Percentiles rank a stretch among this genome's conserved stretches.
phyloP scores from a whole-genome alignment of 768 basidiomycete species.

The Dioszegia hungarica region DNA sequence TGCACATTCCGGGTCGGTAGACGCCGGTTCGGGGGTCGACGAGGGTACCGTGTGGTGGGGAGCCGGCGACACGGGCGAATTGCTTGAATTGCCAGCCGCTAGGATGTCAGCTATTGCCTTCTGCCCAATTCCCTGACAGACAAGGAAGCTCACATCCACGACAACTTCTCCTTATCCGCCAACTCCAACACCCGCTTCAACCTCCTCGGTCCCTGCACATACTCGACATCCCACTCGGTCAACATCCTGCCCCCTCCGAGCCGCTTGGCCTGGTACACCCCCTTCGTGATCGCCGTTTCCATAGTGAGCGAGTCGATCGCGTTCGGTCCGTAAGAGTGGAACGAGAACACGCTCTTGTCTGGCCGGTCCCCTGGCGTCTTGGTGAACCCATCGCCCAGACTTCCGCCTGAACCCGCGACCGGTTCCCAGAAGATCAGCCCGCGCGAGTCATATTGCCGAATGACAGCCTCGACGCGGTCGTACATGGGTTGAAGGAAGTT shows the following conservation, averaged over 20 bases:
- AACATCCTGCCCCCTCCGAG: slow-evolving; percentile 19
- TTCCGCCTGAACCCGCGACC: slow-evolving; percentile 17
- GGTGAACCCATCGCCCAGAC: slow-evolving; percentile 17
- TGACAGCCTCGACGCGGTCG: slow-evolving; percentile 15
- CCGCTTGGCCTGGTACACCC: slow-evolving; percentile 14
- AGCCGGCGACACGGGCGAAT: slow-evolving; percentile 16
- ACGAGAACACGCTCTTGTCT: slow-evolving; percentile 20
- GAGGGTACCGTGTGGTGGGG: slow-evolving; percentile 14
- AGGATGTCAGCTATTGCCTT: background rate
- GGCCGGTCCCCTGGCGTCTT: slow-evolving; percentile 21
- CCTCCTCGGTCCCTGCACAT: slow-evolving; percentile 11
- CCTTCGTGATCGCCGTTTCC: slow-evolving; percentile 14
- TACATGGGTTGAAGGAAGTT: slow-evolving; percentile 21
- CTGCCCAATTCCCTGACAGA: background rate
- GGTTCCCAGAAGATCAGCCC: slow-evolving; percentile 18
- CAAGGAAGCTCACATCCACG: slow-evolving; percentile 11
- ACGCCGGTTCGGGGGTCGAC: slow-evolving; percentile 16
- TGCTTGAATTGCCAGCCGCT: slow-evolving; percentile 22
- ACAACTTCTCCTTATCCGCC: slow-evolving; percentile 11
- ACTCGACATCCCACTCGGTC: slow-evolving; percentile 21
- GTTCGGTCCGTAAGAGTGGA: slow-evolving; percentile 19
- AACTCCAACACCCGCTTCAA: slow-evolving; percentile 11
- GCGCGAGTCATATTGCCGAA: slow-evolving; percentile 12
- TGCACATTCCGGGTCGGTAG: slow-evolving; percentile 18
- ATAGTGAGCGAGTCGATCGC: slow-evolving; percentile 14